Evolutionary conservation across 371 early-diverging fungal species (phyloP).

Genomic region (Rhizomucor miehei): DNA sequence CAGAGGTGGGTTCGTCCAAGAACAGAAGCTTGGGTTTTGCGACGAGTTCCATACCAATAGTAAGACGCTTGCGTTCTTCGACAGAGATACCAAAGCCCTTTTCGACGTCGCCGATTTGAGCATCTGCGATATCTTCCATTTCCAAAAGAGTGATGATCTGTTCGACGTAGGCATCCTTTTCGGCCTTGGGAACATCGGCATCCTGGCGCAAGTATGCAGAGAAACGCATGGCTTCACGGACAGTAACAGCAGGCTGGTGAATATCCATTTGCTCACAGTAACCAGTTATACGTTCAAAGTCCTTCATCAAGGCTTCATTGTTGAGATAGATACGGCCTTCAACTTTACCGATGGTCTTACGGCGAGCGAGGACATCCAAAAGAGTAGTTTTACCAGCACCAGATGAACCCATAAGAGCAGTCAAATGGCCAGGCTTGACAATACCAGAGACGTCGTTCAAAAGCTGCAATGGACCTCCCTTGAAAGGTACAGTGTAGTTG

Average conservation of each 20-base stretch:
- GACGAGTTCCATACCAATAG: constrained; percentile 67
- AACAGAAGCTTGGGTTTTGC: constrained; percentile 72
- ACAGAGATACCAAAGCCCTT: constrained; percentile 47
- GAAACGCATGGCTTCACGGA: constrained; percentile 66
- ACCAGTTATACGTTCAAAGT: constrained; percentile 67
- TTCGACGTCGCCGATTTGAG: constrained; percentile 48
- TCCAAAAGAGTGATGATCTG: constrained; percentile 57
- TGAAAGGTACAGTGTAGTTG: constrained; percentile 47
- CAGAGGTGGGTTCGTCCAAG: constrained; percentile 81
- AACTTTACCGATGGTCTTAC: constrained; percentile 74
- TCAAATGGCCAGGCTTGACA: constrained; percentile 65
- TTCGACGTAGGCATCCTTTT: constrained; percentile 61
- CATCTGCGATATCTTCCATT: constrained; percentile 54
- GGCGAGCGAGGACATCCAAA: constrained; percentile 71
- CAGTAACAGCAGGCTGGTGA: constrained; percentile 53
- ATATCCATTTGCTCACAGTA: constrained; percentile 80
- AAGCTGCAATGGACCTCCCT: constrained; percentile 42
- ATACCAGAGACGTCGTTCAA: constrained; percentile 46
- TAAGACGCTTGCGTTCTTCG: constrained; percentile 63
- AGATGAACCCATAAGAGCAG: constrained; percentile 78
- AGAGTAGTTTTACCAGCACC: constrained; percentile 87
- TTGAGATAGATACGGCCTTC: constrained; percentile 64
- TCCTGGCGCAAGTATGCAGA: constrained; percentile 66
- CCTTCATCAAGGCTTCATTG: constrained; percentile 31
- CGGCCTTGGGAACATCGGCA: constrained; percentile 39